phyloP scores from a whole-genome alignment of 140 eudicot species.

The Cichorium intybus region DNA sequence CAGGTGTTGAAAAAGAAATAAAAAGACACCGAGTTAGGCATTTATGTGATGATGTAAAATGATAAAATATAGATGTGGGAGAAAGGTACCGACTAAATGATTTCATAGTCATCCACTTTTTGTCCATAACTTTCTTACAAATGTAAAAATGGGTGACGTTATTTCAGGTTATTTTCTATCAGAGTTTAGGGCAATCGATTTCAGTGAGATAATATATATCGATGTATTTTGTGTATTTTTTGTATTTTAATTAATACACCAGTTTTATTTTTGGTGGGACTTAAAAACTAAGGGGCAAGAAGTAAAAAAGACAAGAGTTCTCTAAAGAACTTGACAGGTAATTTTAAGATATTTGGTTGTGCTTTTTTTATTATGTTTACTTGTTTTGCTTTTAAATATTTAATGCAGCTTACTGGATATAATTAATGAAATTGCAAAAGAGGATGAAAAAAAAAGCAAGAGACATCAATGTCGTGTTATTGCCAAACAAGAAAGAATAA shows the following conservation, averaged over 20 bases:
- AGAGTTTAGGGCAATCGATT: neutral
- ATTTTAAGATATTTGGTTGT: no score
- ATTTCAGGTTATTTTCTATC: no score
- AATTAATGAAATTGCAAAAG: no score
- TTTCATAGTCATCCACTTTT: constrained; percentile 22
- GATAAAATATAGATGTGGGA: constrained; percentile 6
- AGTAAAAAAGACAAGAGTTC: no score
- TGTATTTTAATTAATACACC: no score
- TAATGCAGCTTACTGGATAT: constrained; percentile 70
- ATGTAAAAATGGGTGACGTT: constrained; percentile 14
- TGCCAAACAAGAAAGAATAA: constrained; percentile 57
- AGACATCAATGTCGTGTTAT: constrained; percentile 53
- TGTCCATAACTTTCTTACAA: neutral
- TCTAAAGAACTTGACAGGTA: no score
- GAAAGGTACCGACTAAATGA: constrained; percentile 6
- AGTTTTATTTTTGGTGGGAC: no score
- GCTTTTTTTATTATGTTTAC: no score
- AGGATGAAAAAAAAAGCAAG: constrained; percentile 53
- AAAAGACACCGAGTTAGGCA: neutral
- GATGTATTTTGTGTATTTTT: no score
- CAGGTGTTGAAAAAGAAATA: neutral
- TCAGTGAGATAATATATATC: neutral
- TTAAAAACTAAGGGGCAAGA: no score
- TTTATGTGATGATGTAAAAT: neutral
- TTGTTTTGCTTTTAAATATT: no score